Evolutionary conservation across 2,329 filamentous ascomycete genomes (phyloP), one percentile per base, ranked within the genome.

Genomic region (Coniochaeta prunicola): DNA sequence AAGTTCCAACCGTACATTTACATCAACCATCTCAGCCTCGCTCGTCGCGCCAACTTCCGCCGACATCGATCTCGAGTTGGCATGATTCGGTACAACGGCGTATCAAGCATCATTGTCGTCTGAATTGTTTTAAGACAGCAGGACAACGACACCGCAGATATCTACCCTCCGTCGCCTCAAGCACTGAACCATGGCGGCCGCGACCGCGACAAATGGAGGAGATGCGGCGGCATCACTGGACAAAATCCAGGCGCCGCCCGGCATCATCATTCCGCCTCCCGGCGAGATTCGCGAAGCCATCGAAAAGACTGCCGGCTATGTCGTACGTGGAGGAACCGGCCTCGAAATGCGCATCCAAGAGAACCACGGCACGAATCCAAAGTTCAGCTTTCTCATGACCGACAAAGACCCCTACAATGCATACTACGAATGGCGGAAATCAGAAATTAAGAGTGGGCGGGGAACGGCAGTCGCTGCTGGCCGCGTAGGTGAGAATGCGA

Each of bases 291-390:
- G 92, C 79, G 78, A 80, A 71, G 74, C 93, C 65, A 86, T 99
- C 69, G 92, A 97, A 74, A 97, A 96, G 77, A 96, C 93, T 13
- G 93, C 94, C 57, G 92, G 92, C 53, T 97, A 96, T 71, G 90
- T 97, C 60, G 87, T 87, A 64, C 77, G 85, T 63, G 86, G 86
- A 66, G 85, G 85, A 24, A 70, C 80, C 45, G 78, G 85, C 8
- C 92, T 96, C 69, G 90, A 96, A 75, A 88, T 92, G 67, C 86
- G 89, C 65, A 89, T 99, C 65, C 87, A 90, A 68, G 86, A 92
- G 64, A 96, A 94, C 74, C 89, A 96, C 71, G 83, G 84, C 66
- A 81, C 81, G 64, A 94, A 96, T 68, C 84, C 90, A n/a, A 96
- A 96, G 70, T 94, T 97, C 73, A 91, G 88, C 67, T 99, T 97